Percentiles rank a stretch among this genome's conserved stretches.
Evolutionary conservation across 2,329 filamentous ascomycete species (phyloP).

Genomic region (Chaetomium olivaceum): DNA sequence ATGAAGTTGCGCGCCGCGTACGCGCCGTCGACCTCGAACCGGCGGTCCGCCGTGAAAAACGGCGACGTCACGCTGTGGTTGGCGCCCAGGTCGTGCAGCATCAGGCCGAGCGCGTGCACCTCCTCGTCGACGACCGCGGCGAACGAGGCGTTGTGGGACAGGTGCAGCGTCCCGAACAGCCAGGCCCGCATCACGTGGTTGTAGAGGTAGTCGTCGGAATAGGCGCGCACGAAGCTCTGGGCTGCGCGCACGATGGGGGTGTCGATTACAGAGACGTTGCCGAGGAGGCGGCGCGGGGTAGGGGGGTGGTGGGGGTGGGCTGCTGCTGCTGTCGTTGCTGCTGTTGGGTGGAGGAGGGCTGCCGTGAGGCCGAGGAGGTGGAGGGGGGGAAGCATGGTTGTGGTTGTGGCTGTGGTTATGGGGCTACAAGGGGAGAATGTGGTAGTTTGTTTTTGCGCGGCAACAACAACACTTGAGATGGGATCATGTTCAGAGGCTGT

Average conservation of each 20-base stretch:
- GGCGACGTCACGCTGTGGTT: neutral
- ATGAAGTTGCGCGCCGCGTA: constrained; percentile 1
- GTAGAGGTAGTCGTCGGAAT: neutral
- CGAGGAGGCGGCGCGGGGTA: neutral
- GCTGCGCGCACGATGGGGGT: neutral
- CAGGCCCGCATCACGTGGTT: neutral
- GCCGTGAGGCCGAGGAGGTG: neutral
- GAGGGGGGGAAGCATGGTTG: neutral
- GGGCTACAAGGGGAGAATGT: neutral
- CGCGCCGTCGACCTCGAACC: constrained; percentile 1
- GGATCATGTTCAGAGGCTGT: neutral
- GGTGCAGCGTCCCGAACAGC: neutral
- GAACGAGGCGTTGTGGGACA: neutral
- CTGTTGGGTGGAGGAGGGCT: neutral
- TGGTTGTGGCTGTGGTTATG: neutral
- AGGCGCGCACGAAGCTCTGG: neutral
- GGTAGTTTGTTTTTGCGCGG: neutral
- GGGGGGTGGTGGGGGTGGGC: neutral
- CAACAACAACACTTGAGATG: neutral
- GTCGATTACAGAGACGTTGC: neutral
- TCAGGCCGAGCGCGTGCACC: neutral
- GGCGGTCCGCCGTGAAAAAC: neutral
- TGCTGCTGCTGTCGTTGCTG: too few relatives aligned
- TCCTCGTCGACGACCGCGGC: neutral
- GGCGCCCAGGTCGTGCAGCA: constrained; percentile 4